Percentiles rank a stretch among this genome's conserved stretches.
phyloP scores from a whole-genome alignment of 1,139 yeast species.

The Candida glucosophila region DNA sequence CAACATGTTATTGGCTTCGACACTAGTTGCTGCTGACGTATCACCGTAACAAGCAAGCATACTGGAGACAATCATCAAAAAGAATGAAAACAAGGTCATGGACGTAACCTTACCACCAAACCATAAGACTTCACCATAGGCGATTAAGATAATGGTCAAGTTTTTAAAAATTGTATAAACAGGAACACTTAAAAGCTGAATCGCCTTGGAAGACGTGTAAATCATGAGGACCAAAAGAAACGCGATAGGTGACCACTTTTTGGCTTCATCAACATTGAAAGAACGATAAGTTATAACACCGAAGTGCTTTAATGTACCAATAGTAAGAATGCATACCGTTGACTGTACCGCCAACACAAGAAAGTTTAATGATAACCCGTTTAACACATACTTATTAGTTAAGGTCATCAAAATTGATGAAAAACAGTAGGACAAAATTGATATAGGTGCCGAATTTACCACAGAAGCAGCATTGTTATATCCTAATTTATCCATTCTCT shows the following conservation, averaged over 20 bases:
- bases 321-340: constrained; percentile 68
- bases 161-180: constrained; percentile 97
- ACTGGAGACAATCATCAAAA: constrained; percentile 87
- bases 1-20: constrained; percentile 35
- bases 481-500: constrained; percentile 25
- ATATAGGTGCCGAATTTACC: constrained; percentile 78
- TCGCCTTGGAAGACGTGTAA: constrained; percentile 92
- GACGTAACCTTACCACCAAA: constrained; percentile 89
- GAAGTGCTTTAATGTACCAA: constrained; percentile 59
- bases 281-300: constrained; percentile 82
- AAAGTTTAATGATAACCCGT: constrained; percentile 74
- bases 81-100: constrained; percentile 82
- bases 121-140: constrained; percentile 97
- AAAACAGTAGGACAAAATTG: constrained; percentile 79
- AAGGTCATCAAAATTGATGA: constrained; percentile 97
- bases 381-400: constrained; percentile 88
- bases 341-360: constrained; percentile 78
- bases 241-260: constrained; percentile 93
- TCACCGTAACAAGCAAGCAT: constrained; percentile 94
- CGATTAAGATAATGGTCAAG: constrained; percentile 90
- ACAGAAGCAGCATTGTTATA: constrained; percentile 23
- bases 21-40: constrained; percentile 30
- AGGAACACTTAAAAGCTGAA: constrained; percentile 85
- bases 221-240: constrained; percentile 85
- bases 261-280: constrained; percentile 80